Conservation (phyloP, 2,329 filamentous ascomycete genomes). For the Sporothrix phasma region DNA sequence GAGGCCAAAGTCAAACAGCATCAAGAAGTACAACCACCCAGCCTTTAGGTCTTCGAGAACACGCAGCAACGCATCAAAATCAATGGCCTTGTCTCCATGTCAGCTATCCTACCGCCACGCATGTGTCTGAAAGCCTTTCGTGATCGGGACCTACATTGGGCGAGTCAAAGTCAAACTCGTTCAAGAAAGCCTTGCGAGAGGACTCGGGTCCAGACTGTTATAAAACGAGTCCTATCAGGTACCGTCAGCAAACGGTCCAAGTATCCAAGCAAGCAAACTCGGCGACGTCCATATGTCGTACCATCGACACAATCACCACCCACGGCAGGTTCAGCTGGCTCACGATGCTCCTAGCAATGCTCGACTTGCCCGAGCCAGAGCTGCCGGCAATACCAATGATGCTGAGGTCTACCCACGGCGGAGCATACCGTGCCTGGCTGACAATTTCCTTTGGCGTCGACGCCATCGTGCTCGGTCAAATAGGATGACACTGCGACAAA, state of each 20-base stretch:
- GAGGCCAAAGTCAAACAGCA: neutral
- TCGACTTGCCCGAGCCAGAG: conserved; percentile 92
- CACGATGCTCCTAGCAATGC: conserved; percentile 84
- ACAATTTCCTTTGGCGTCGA: conserved; percentile 33
- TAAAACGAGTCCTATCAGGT: conserved; percentile 83
- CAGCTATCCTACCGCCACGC: neutral
- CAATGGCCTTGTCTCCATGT: conserved; percentile 54
- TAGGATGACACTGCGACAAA: too few species aligned
- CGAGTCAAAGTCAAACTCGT: conserved; percentile 93
- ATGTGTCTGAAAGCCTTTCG: neutral
- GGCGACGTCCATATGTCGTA: too few species aligned
- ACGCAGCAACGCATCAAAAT: conserved; percentile 82
- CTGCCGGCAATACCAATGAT: conserved; percentile 95
- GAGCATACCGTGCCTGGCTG: conserved; percentile 67
- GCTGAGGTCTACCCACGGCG: conserved; percentile 91
- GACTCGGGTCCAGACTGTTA: conserved; percentile 76
- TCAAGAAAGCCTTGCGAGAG: conserved; percentile 70
- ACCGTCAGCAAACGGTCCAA: neutral
- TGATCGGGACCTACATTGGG: conserved; percentile 47
- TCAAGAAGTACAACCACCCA: conserved; percentile 51
- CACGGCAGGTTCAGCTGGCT: conserved; percentile 83
- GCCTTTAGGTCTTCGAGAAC: conserved; percentile 75
- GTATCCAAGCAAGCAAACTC: neutral
- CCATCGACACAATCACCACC: conserved; percentile 97
- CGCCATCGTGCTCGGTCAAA: neutral